Evolutionary conservation across 768 basidiomycete genomes (phyloP), one percentile per base, ranked within the genome.

Genomic region (Neoboletus brunneissimus): DNA sequence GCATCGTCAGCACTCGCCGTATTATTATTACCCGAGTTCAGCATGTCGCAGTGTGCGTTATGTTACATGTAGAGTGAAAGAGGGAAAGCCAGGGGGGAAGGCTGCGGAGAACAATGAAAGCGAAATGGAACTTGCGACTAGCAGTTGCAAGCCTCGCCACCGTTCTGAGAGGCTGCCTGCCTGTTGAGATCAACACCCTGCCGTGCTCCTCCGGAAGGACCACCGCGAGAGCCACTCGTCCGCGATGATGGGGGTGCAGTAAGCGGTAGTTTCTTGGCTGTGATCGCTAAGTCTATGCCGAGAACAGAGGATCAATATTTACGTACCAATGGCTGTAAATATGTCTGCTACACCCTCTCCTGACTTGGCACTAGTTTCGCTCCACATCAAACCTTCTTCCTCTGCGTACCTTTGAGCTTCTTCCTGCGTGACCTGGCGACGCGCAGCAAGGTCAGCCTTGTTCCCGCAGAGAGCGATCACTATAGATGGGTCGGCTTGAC

Each of bases 401-500:
- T 92, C 86, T 0, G 93, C 93, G 65, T 91, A 95, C 75, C 92
- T 91, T 79, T 91, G 84, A 5, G 93, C 93, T 67, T 94, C 93
- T 63, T 93, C 93, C 63, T 89, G 81, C 20, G 89, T 78, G 4
- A 93, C 90, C 71, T 94, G 91, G 64, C 92, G 85, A 59, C 90
- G 87, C 10, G 87, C 88, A 40, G 85, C 79, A 25, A 98, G 77
- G 74, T 98, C 96, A 29, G 86, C 75, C 76, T 98, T 98, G 81
- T 98, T 98, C 47, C 96, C 96, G 56, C 94, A 96, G 35, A 98
- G 85, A 40, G 93, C 90, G 71, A 98, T 96, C 65, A 96, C 85
- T 78, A 97, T 98, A 43, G 88, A 91, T 8, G 96, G 95, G 71
- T 98, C 96, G 54, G 95, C 96, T 76, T 98, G 95, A 53, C 95